Percentiles rank a stretch among this genome's conserved stretches.
These are phyloP conservation scores for Lactarius sanguifluus DNA, from an alignment of 768 basidiomycete species.

Conservation along the genomic window DNA sequence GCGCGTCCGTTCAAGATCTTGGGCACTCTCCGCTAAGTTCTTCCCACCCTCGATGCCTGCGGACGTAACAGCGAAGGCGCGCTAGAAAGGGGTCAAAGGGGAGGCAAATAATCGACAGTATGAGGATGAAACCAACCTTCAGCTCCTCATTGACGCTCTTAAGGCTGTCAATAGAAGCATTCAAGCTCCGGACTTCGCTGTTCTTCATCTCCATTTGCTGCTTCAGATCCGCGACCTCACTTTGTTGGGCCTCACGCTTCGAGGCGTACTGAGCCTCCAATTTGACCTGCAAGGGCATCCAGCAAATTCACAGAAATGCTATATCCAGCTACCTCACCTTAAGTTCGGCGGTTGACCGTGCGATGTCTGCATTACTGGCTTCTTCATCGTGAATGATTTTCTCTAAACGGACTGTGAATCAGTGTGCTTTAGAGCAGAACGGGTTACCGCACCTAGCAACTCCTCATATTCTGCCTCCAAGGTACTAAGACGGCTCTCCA, in stretches of 20 bases:
- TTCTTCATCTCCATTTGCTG: conserved; percentile 84
- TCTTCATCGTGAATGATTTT: conserved; percentile 92
- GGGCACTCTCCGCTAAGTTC: conserved; percentile 94
- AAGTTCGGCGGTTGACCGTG: conserved; percentile 84
- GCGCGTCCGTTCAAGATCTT: conserved; percentile 94
- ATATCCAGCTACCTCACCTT: conserved; percentile 56
- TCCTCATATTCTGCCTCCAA: conserved; percentile 97
- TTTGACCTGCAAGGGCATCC: conserved; percentile 62
- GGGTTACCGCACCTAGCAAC: conserved; percentile 67
- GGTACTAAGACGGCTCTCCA: conserved; percentile 76
- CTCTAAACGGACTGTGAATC: conserved; percentile 48
- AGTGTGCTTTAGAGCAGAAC: conserved; percentile 21
- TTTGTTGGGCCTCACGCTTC: conserved; percentile 85
- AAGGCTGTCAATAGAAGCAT: conserved; percentile 85
- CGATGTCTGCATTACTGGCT: conserved; percentile 75
- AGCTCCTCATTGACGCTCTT: conserved; percentile 98
- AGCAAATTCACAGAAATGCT: conserved; percentile 27
- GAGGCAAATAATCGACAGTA: conserved; percentile 18
- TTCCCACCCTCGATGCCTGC: conserved; percentile 97
- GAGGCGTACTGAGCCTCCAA: conserved; percentile 92
- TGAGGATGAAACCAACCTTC: conserved; percentile 63
- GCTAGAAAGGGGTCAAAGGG: conserved; percentile 49
- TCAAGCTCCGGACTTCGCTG: conserved; percentile 81
- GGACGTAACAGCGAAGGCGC: conserved; percentile 95
- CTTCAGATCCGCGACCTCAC: conserved; percentile 82